Conservation (phyloP, 2,329 filamentous ascomycete genomes). For the Cladosporium phlei region DNA sequence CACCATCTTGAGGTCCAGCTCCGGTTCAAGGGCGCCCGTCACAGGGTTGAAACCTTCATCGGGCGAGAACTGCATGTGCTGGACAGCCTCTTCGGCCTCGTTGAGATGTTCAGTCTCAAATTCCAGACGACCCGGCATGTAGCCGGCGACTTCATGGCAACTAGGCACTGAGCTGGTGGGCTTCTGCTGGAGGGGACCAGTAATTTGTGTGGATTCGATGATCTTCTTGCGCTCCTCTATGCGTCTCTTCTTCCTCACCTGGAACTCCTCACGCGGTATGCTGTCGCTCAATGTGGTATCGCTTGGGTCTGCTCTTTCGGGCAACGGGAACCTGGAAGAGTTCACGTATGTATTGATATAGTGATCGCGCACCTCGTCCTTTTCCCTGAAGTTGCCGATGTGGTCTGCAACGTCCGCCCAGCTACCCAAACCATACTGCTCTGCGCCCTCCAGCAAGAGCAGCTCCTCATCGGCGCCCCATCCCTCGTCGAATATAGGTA, state of each 20-base stretch:
- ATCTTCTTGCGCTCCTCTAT: conserved; percentile 89
- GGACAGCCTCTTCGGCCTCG: conserved; percentile 94
- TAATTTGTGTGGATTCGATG: conserved; percentile 75
- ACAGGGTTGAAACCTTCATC: conserved; percentile 84
- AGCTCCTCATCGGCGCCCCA: conserved; percentile 98
- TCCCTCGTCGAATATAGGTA: conserved; percentile 88
- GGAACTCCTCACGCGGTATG: conserved; percentile 87
- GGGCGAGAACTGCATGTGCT: conserved; percentile 96
- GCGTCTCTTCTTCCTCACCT: conserved; percentile 82
- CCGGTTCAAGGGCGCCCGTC: conserved; percentile 83
- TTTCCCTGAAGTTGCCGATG: conserved; percentile 89
- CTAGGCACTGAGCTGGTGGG: conserved; percentile 91
- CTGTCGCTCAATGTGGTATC: conserved; percentile 74
- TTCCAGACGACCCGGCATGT: conserved; percentile 95
- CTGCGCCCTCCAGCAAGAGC: conserved; percentile 85
- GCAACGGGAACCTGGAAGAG: conserved; percentile 77
- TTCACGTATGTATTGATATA: conserved; percentile 86
- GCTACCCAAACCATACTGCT: conserved; percentile 92
- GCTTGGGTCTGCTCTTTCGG: conserved; percentile 75
- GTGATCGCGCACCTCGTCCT: conserved; percentile 93
- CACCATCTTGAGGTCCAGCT: conserved; percentile 95
- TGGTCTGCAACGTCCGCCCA: conserved; percentile 98
- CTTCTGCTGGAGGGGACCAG: conserved; percentile 74
- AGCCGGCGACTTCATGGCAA: conserved; percentile 96
- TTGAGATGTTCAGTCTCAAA: conserved; percentile 98